Evolutionary conservation across 768 basidiomycete species (phyloP), one percentile per base, ranked within the genome.

Genomic region (Xanthoconium stramineum): DNA sequence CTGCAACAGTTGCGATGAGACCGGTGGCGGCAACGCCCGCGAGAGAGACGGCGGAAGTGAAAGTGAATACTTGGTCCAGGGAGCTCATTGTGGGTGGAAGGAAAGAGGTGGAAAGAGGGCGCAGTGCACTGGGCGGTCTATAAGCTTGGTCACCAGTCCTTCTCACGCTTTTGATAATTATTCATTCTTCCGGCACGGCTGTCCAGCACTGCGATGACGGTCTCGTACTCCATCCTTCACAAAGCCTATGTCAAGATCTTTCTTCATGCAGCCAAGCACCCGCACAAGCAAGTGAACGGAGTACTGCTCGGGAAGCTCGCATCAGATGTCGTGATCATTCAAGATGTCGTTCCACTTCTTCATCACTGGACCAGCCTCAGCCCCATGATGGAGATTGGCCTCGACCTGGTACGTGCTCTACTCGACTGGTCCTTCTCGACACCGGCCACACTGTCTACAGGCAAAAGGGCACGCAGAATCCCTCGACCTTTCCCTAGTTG

Each of bases 331-430:
- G 79, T 89, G 42, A 68, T 69, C 52, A 79, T 88, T 47, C 72
- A 76, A 47, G 89, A 93, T 64, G 80, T 84, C 3, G 75, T 94
- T 38, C 91, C 91, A 15, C 76, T 94, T 36, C 79, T 91, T 49
- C 91, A 94, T 66, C 85, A 91, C 66, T 93, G 90, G 90, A 90
- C 89, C 8, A 85, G 80, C 62, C 76, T 94, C 51, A 88, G 85
- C 58, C 88, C 89, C 5, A 88, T 88, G 85, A 91, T 91, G 86
- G 89, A 91, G 67, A 84, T 90, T 57, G 91, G 89, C 28, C 78
- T 91, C 40, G 88, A 89, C 63, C 73, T 90, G 65, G 89, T 89
- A 61, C 61, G 84, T 72, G 30, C 17, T 33, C 38, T 48, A 15
- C 39, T 49, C 8, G 15, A 35, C 50, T 45, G 19, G 33, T 28